These are phyloP conservation scores for Tetrahymena borealis DNA, from an alignment of 73 alveolate species.

Conservation along the genomic window DNA sequence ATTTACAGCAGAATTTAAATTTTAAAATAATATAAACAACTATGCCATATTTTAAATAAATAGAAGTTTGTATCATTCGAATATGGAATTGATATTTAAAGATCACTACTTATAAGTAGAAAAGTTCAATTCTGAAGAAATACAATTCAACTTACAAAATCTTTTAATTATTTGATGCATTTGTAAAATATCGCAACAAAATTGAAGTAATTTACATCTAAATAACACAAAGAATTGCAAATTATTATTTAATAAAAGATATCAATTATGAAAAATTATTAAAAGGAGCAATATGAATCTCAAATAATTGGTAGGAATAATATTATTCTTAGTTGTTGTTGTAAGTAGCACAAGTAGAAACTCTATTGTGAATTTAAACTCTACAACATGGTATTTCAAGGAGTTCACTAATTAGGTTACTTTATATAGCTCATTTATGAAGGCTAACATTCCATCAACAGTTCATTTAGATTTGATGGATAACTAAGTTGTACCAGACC, in stretches of 20 bases:
- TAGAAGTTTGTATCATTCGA: too few species aligned
- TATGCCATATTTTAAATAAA: too few species aligned
- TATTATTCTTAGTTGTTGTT: neutral
- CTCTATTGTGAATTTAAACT: neutral
- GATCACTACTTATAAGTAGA: too few species aligned
- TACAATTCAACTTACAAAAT: neutral
- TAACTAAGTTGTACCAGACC: conserved; percentile 43
- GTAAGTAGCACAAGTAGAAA: neutral
- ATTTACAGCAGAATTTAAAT: too few species aligned
- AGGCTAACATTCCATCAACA: conserved; percentile 58
- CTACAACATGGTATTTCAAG: neutral
- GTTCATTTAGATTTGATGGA: conserved; percentile 51
- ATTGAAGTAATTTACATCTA: neutral
- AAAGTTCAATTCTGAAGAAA: neutral
- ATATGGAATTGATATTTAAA: too few species aligned
- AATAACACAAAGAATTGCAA: neutral
- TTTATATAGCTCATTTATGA: neutral
- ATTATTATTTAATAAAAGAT: neutral
- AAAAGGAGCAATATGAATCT: neutral
- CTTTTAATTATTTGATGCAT: too few species aligned
- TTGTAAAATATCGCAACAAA: too few species aligned
- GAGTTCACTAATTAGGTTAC: neutral
- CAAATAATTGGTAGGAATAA: neutral
- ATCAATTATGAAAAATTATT: neutral
- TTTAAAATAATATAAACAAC: too few species aligned